Conservation (phyloP, 768 basidiomycete genomes). For the Naganishia vishniacii region DNA sequence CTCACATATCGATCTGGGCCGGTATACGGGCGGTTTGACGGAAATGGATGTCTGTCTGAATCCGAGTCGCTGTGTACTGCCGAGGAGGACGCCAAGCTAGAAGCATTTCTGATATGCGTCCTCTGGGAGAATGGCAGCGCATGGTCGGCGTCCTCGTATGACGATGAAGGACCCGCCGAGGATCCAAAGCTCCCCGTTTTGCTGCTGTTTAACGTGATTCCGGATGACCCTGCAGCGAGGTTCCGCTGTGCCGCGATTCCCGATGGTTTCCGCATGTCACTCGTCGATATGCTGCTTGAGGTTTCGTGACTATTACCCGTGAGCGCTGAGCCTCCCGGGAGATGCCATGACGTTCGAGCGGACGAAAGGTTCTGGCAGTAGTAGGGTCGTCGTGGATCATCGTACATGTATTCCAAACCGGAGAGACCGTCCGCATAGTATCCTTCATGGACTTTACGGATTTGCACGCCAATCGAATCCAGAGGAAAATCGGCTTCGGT, state of each 20-base stretch:
- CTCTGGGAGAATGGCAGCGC: not conserved
- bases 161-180: not conserved
- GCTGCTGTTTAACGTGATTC: constrained; percentile 7
- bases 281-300: not conserved
- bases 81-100: constrained; percentile 13
- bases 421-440: not conserved
- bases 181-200: constrained; percentile 5
- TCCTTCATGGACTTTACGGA: not conserved
- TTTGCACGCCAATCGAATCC: not conserved
- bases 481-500: constrained; percentile 5
- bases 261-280: not conserved
- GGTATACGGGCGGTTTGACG: not conserved
- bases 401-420: constrained; percentile 24
- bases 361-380: constrained; percentile 1
- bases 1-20: constrained; percentile 25
- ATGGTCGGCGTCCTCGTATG: constrained; percentile 8
- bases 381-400: constrained; percentile 28
- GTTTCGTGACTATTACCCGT: not conserved
- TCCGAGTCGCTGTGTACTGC: constrained; percentile 1
- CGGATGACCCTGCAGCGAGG: constrained; percentile 8
- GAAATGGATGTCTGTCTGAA: not conserved
- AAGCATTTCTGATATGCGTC: not conserved
- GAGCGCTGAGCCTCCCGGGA: not conserved
- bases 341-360: not conserved
- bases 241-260: not conserved